Conservation (phyloP, 1,284 basidiomycete species). For the Neonothopanus nambi region DNA sequence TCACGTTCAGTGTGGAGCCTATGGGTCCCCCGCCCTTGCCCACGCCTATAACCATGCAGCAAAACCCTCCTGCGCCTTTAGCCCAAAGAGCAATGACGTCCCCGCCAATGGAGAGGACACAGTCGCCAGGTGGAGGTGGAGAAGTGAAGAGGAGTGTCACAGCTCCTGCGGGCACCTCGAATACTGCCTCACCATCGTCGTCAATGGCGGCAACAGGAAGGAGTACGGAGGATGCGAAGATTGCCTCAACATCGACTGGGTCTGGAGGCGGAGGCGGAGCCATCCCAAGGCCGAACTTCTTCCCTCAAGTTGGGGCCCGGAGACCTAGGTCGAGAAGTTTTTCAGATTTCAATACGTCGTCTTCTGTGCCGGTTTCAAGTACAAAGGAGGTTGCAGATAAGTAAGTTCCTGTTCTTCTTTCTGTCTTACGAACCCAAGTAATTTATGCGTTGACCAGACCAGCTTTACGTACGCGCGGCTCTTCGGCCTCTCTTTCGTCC, state of each 20-base stretch:
- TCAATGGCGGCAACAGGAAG: neutral
- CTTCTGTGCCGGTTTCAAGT: slow-evolving; percentile 16
- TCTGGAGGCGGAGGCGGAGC: slow-evolving; percentile 22
- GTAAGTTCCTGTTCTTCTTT: too few species aligned
- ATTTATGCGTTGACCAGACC: slow-evolving; percentile 3
- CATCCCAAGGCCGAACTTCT: slow-evolving; percentile 62
- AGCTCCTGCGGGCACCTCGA: neutral
- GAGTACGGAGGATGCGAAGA: too few species aligned
- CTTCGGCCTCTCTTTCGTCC: slow-evolving; percentile 3
- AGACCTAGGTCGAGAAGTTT: slow-evolving; percentile 75
- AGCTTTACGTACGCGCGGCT: slow-evolving; percentile 6
- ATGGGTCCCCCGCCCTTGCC: slow-evolving; percentile 15
- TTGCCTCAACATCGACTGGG: neutral
- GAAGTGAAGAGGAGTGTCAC: slow-evolving; percentile 6
- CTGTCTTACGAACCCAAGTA: too few species aligned
- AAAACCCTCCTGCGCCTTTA: neutral
- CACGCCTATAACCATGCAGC: neutral
- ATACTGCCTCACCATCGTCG: neutral
- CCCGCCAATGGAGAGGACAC: too few species aligned
- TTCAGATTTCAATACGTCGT: slow-evolving; percentile 52
- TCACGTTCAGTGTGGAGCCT: slow-evolving; percentile 64
- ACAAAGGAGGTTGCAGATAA: too few species aligned
- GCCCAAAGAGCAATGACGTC: too few species aligned
- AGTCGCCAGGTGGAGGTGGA: too few species aligned
- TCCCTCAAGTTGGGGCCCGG: slow-evolving; percentile 42